Evolutionary conservation across 345 rosid species (phyloP).

Genomic region (Punica granatum): DNA sequence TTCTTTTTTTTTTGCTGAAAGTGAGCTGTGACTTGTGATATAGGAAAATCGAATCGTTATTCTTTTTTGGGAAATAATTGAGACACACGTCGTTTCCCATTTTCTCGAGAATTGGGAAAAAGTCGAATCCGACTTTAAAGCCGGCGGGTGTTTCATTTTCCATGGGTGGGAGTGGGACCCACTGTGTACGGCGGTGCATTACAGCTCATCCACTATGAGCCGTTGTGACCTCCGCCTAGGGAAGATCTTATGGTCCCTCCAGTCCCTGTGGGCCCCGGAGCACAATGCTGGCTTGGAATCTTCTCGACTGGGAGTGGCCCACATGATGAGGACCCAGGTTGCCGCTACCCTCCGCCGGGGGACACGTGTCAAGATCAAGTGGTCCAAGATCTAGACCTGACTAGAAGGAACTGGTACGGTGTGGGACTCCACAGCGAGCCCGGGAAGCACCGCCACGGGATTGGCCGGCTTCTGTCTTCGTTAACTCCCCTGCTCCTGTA

Average conservation of each 20-base stretch:
- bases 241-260: constrained; percentile 9
- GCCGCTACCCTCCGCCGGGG: background rate
- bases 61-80: background rate
- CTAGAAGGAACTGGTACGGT: constrained; percentile 3
- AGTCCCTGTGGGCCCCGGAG: background rate
- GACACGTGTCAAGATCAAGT: constrained; percentile 20
- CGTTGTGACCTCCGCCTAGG: constrained; percentile 3
- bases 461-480: constrained; percentile 7
- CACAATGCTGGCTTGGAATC: constrained; percentile 12
- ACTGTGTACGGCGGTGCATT: constrained; percentile 29
- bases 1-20: too few species aligned
- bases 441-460: constrained; percentile 5
- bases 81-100: background rate
- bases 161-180: too few species aligned
- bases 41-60: too few species aligned
- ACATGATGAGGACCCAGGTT: background rate
- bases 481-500: too few species aligned
- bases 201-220: constrained; percentile 17
- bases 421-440: background rate
- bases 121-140: too few species aligned
- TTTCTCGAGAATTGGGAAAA: background rate
- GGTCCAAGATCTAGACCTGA: constrained; percentile 8
- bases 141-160: too few species aligned
- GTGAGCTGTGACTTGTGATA: too few species aligned
- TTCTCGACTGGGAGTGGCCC: constrained; percentile 10